phyloP scores from a whole-genome alignment of 306 rosid genomes.

The Luffa aegyptiaca region DNA sequence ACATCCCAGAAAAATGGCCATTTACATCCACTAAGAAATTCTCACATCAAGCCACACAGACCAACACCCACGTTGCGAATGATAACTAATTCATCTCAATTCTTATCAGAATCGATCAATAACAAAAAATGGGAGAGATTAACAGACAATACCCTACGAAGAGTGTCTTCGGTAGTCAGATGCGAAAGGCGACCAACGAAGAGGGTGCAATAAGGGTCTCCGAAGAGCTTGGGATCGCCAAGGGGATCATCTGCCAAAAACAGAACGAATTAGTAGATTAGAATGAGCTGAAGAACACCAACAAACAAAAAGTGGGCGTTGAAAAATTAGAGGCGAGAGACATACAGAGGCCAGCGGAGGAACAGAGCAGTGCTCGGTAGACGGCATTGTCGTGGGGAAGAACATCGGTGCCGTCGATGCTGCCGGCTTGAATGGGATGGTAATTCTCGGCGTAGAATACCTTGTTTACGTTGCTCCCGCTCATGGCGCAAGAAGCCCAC shows the following conservation, averaged over 20 bases:
- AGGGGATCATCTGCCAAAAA: constrained; percentile 60
- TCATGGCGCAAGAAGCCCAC: constrained; percentile 1
- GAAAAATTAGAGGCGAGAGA: not conserved
- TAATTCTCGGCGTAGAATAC: constrained; percentile 72
- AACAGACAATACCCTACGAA: constrained; percentile 33
- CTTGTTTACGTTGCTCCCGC: constrained; percentile 22
- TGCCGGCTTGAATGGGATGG: constrained; percentile 89
- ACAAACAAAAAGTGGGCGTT: not conserved
- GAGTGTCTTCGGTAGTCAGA: constrained; percentile 50
- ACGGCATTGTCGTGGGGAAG: constrained; percentile 80
- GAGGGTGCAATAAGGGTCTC: constrained; percentile 72
- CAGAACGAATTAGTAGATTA: not conserved
- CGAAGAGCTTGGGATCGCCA: constrained; percentile 63
- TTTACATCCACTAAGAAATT: not conserved
- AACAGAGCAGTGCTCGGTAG: constrained; percentile 68
- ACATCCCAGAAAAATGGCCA: not conserved
- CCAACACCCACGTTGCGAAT: not conserved
- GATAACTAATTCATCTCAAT: not conserved
- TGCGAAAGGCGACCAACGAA: constrained; percentile 73
- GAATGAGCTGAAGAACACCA: not conserved
- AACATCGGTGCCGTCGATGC: constrained; percentile 83
- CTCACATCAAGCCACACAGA: not conserved
- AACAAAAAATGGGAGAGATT: not conserved
- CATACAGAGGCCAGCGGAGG: constrained; percentile 62
- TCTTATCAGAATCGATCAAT: constrained; percentile 3